Evolutionary conservation across 2,329 filamentous ascomycete species (phyloP).

Genomic region (Boeremia lycopersici): DNA sequence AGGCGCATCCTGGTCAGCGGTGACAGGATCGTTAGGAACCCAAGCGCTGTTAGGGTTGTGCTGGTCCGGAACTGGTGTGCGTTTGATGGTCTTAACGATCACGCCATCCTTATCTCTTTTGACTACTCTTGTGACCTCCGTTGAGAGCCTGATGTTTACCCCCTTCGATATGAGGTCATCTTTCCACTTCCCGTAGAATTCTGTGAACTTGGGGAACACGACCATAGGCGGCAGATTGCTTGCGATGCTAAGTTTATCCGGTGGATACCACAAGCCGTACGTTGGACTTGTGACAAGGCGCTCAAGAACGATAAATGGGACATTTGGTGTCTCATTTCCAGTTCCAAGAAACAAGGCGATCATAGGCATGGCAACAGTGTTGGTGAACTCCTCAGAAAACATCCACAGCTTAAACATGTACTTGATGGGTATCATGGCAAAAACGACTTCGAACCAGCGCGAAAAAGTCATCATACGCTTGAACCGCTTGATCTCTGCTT

Average conservation of each 20-base stretch:
- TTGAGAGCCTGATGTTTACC: constrained; percentile 62
- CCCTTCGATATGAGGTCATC: constrained; percentile 58
- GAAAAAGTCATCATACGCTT: constrained; percentile 62
- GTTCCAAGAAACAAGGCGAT: constrained; percentile 76
- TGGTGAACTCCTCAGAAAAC: constrained; percentile 72
- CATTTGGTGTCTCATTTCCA: constrained; percentile 75
- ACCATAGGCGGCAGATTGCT: constrained; percentile 63
- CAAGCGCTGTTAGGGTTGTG: constrained; percentile 55
- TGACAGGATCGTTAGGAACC: constrained; percentile 47
- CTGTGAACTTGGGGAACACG: constrained; percentile 66
- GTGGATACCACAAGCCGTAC: constrained; percentile 65
- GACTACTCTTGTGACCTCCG: constrained; percentile 61
- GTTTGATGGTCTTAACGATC: constrained; percentile 54
- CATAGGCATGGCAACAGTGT: constrained; percentile 73
- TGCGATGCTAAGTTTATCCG: constrained; percentile 54
- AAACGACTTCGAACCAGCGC: constrained; percentile 64
- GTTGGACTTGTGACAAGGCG: constrained; percentile 59
- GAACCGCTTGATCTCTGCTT: constrained; percentile 62
- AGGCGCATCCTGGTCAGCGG: constrained; percentile 49
- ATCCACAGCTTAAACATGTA: constrained; percentile 70
- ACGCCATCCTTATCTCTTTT: constrained; percentile 60
- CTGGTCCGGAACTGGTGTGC: constrained; percentile 50
- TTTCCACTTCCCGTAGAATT: constrained; percentile 67
- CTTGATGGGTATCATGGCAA: constrained; percentile 67
- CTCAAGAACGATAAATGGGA: constrained; percentile 70